Evolutionary conservation across 352 stramenopile genomes (phyloP), one percentile per base, ranked within the genome.

Genomic region (Thraustochytrium striatum): DNA sequence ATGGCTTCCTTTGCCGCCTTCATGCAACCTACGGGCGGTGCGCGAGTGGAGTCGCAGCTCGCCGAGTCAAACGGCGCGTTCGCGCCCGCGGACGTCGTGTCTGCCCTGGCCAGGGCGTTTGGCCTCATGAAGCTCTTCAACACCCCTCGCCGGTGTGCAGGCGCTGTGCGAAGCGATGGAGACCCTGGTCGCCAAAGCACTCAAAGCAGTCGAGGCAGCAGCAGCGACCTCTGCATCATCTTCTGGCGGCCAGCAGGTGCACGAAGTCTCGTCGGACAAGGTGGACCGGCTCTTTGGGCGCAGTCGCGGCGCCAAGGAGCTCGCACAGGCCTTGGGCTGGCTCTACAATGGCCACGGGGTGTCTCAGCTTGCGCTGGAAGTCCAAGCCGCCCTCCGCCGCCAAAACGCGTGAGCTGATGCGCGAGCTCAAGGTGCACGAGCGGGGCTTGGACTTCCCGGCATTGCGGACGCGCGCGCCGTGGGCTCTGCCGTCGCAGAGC

Each of bases 1-100:
- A 65, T 69, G 0, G 82, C 82, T 2, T 85, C 78, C 11, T 84
- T 83, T 35, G 78, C 72, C n/a, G 57, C 62, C 33, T 35, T 81
- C n/a, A 65, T 85, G 5, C 82, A 79, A 32, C 61, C 50, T 16
- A 61, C 25, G 8, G n/a, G 8, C 25, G 25, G 16, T 43, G 33
- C 3, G n/a, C 5, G 39, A 13, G 39, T 47, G 5, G n/a, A n/a
- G n/a, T n/a, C n/a, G n/a, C n/a, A n/a, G n/a, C n/a, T n/a, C n/a
- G n/a, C n/a, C n/a, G n/a, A n/a, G n/a, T n/a, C n/a, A n/a, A n/a
- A n/a, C n/a, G n/a, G n/a, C n/a, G n/a, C n/a, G n/a, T n/a, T n/a
- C n/a, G n/a, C n/a, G n/a, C n/a, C n/a, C n/a, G 32, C 11, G 13
- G 59, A 70, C 19, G 59, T 28, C 2, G 30, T 55, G 13, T 55